Base-by-base conservation (phyloP, 1,284 basidiomycete genomes). In the Xanthoconium separans region DNA sequence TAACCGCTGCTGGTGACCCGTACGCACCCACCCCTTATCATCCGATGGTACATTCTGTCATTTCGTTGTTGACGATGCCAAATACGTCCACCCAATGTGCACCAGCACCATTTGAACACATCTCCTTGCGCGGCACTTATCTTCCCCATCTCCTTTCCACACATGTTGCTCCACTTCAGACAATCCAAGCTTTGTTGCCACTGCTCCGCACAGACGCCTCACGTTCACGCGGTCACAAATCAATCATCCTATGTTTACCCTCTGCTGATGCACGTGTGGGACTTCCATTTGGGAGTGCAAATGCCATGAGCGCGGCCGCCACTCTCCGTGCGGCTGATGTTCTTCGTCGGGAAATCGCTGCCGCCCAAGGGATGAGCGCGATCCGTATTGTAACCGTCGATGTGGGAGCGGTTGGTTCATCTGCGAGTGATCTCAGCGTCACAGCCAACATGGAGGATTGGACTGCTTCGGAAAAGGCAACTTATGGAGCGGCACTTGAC, bases 1-100 rank as follows among this genome's bases (percentile, higher is more conserved):
- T 91, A 59, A 84, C 81, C 39, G 71, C 83, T 15, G 74, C 87
- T 0, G 91, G 91, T 30, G 91, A 93, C 65, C 90, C 91, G 2
- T 89, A 85, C 64, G 82, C 79, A 18, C 75, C 84, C 1, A 79
- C 84, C 20, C 74, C 82, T 11, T 72, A 82, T 4, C 80, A 84
- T 58, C 82, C 85, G 9, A 83, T 86, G 67, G 77, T 91, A 37
- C 82, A 86, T 58, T 87, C 87, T 20, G 74, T 90, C 57, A 76
- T 91, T 56, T 89, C 85, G 22, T 76, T 91, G 24, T 74, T 91
- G 47, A 81, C 85, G 18, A 76, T 91, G 45, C 73, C 80, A 20
- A 58, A 44, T 40, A 41, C 54, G 24, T 58, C 65, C 27, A 39
- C 72, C 13, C 78, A 76, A 46, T 64, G 71, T 34, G 51, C 68